These are phyloP conservation scores for Dittrichia graveolens DNA, from an alignment of 129 eudicot species.

Conservation along the genomic window DNA sequence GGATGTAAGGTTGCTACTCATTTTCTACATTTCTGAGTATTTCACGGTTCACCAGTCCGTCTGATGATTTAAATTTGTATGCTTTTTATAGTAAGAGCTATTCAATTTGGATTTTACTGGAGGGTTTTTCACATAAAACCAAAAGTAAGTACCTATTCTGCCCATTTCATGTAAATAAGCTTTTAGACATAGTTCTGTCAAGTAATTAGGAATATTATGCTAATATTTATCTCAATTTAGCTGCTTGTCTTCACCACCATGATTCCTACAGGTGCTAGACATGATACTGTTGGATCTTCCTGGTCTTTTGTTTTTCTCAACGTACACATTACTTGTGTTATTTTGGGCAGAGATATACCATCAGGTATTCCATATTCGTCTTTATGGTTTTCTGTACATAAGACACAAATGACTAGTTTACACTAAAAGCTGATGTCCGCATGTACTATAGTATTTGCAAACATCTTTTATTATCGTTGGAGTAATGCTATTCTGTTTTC, in stretches of 20 bases:
- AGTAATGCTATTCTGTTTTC: conserved; percentile 16
- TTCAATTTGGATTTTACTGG: conserved; percentile 64
- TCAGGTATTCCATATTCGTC: conserved; percentile 48
- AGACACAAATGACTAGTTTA: background rate
- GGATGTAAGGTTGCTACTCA: conserved; percentile 63
- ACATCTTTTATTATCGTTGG: background rate
- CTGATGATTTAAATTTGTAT: conserved; percentile 17
- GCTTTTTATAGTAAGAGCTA: conserved; percentile 54
- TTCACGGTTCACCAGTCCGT: conserved; percentile 4
- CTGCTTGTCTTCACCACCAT: background rate
- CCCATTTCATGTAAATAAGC: background rate
- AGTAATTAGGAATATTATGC: background rate
- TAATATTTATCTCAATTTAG: background rate
- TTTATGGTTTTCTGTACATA: background rate
- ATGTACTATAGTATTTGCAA: background rate
- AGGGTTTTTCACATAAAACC: conserved; percentile 44
- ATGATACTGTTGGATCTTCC: conserved; percentile 73
- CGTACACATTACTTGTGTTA: conserved; percentile 80
- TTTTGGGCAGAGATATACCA: conserved; percentile 97
- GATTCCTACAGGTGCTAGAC: conserved; percentile 52
- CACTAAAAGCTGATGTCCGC: background rate
- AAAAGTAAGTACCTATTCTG: conserved; percentile 41
- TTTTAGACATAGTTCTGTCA: background rate
- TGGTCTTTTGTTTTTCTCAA: conserved; percentile 71
- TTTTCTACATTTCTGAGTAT: conserved; percentile 21